A percentile compares a stretch with the other conserved stretches of the same genome.
Conservation (phyloP, 495 filamentous ascomycete species). For the Penicillium soppii region DNA sequence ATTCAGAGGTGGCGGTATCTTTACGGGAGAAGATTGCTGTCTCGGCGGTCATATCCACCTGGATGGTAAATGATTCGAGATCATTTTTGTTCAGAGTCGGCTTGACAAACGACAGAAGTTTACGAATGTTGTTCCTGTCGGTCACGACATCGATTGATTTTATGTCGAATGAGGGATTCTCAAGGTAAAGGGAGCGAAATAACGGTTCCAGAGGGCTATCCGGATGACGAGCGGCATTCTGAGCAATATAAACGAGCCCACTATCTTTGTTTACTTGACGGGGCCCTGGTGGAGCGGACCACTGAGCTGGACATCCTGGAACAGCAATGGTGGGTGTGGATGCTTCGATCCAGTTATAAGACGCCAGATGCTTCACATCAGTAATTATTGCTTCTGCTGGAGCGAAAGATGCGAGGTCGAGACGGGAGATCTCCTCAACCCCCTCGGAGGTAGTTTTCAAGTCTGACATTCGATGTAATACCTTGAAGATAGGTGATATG, state of each 20-base stretch:
- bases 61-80: slow-evolving; percentile 33
- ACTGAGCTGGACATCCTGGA: slow-evolving; percentile 12
- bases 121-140: slow-evolving; percentile 54
- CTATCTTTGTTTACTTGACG: slow-evolving; percentile 10
- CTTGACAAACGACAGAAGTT: slow-evolving; percentile 49
- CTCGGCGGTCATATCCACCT: slow-evolving; percentile 38
- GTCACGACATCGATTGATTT: slow-evolving; percentile 44
- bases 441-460: background rate
- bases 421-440: background rate
- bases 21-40: slow-evolving; percentile 43
- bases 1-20: slow-evolving; percentile 28
- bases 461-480: background rate
- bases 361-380: background rate
- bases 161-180: slow-evolving; percentile 45
- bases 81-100: slow-evolving; percentile 15
- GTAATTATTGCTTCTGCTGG: background rate
- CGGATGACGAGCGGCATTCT: slow-evolving; percentile 16
- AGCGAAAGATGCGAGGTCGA: background rate
- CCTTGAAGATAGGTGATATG: background rate
- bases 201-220: slow-evolving; percentile 49
- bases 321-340: slow-evolving; percentile 15
- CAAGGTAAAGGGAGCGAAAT: slow-evolving; percentile 46
- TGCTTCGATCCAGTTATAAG: slow-evolving; percentile 1
- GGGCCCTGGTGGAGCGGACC: slow-evolving; percentile 4
- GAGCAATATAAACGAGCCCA: slow-evolving; percentile 16